phyloP scores from a whole-genome alignment of 345 rosid genomes.

The Citrus sp. region DNA sequence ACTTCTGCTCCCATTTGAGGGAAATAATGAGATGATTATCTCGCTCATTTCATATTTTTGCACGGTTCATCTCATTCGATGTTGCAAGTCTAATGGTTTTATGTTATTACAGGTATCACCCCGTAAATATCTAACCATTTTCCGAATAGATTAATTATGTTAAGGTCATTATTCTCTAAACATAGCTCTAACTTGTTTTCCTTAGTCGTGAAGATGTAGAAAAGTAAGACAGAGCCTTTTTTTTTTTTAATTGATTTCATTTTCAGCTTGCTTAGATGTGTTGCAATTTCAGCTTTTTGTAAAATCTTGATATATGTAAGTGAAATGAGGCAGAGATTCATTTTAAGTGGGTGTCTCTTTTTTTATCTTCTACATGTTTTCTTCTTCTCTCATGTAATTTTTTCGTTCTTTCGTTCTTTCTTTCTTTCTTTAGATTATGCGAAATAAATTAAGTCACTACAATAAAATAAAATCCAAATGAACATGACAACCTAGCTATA shows the following conservation, averaged over 20 bases:
- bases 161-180: not conserved
- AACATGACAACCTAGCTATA: not conserved
- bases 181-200: no score
- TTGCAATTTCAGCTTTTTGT: not conserved
- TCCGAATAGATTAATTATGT: not conserved
- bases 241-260: not conserved
- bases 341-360: not conserved
- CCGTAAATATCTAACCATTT: not conserved
- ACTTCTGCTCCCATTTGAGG: not conserved
- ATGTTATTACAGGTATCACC: not conserved
- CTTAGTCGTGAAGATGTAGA: not conserved
- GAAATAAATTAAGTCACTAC: not conserved
- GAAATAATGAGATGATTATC: not conserved
- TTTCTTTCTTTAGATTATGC: not conserved
- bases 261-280: not conserved
- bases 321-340: not conserved
- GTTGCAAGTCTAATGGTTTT: not conserved
- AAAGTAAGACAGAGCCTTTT: not conserved
- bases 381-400: not conserved
- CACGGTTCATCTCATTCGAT: no score
- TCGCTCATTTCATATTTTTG: no score
- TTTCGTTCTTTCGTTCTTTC: no score
- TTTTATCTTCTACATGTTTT: constrained; percentile 16
- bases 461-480: constrained; percentile 4
- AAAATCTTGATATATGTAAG: no score